Evolutionary conservation across 116 monocot genomes (phyloP), one percentile per base, ranked within the genome.

Genomic region (Zostera marina): DNA sequence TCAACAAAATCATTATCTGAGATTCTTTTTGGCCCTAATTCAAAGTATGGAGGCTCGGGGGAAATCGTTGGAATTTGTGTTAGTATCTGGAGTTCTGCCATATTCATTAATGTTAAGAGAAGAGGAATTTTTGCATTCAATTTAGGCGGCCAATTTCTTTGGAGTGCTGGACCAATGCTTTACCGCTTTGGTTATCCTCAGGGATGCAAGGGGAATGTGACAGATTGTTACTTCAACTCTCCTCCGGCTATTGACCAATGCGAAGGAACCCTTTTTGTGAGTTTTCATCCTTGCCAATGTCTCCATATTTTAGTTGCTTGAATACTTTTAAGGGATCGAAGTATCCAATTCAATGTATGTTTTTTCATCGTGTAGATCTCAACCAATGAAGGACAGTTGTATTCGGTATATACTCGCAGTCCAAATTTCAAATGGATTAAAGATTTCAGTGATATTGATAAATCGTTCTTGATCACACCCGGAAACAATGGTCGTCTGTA

Each of bases 351-450:
- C 9, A 13, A 47, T 47, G n/a, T 47, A 47, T 47, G 11, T 13
- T 5, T 47, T 13, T 15, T 15, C 4, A 11, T 47, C 2, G 7
- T 76, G 60, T 74, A 92, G 87, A 72, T 87, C 39, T 71, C 87
- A 60, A 87, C 72, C 60, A 83, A 73, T 40, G 76, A 87, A 72
- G 92, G 87, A 1, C 81, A 78, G 25, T 52, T 92, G 6, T 92
- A 84, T 71, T 83, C 92, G 0, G 51, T 92, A 56, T 87, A 87
- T 54, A 76, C 83, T 4, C 71, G 74, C 40, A 74, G 62, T 41
- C 76, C 81, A 45, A 76, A 87, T 44, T 87, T 79, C 69, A 87
- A 74, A 71, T 92, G 87, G 87, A 87, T 92, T 56, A 80, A 84
- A 19, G 78, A 87, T 68, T 74, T 92, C 22, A 79, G 84, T 26